Evolutionary conservation across 495 filamentous ascomycete species (phyloP), one percentile per base, ranked within the genome.

Genomic region (Daldinia decipiens): DNA sequence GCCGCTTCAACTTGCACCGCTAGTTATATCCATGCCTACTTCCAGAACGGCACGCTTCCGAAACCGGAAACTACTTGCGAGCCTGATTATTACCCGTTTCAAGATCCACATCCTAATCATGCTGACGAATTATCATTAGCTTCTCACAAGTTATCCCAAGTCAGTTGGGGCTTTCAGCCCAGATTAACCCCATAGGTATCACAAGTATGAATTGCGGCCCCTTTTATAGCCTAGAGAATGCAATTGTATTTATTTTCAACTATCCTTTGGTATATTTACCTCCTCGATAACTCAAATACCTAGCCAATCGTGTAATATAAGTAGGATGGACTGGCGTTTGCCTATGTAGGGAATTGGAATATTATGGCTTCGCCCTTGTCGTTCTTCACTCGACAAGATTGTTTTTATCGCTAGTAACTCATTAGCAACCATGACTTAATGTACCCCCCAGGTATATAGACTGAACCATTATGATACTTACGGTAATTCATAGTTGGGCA

Each of bases 401-500:
- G 21, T 79, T 77, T 36, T 64, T 71, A 29, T 74, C 68, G 31
- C 68, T 67, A 45, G 27, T 38, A 54, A 53, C 56, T 66, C 34
- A 51, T 74, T 64, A 65, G 70, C 45, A 27, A 67, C 36, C 32
- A 19, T 47, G 7, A 19, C 38, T 2, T 32, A 34, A 3, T n/a
- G 1, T 45, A 39, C 21, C n/a, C 52, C 12, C 12, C 34, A 36
- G 12, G 12, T 13, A 36, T 9, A 3, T 12, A 36, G 34, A 13
- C 11, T 13, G 4, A 36, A 2, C 11, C 34, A 13, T 36, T 13
- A 27, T 19, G 50, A 50, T 11, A 67, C 78, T 64, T 71, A 83
- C 80, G 80, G 79, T 13, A 84, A 73, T 67, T 79, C 77, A 47
- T 78, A 79, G 54, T 84, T 79, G 4, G 82, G 81, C 75, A 83